Conservation (phyloP, 2,329 filamentous ascomycete genomes). For the Colletotrichum graminicola region DNA sequence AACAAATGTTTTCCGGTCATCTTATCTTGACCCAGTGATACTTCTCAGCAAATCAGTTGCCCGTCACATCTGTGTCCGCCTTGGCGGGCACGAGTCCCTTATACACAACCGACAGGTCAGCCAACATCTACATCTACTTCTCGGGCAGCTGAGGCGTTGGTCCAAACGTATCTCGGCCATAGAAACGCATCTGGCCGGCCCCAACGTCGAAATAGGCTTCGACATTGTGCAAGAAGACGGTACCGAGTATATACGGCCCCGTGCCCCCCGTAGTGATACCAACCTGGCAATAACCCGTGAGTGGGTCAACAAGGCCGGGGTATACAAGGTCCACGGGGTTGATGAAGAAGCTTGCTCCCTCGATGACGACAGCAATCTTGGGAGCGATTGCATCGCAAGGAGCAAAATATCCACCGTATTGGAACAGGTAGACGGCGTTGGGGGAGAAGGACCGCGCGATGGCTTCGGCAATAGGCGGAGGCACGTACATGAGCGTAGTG, state of each 20-base stretch:
- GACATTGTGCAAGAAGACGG: conserved; percentile 64
- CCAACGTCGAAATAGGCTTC: conserved; percentile 63
- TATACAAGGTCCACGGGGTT: conserved; percentile 63
- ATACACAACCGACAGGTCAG: not conserved
- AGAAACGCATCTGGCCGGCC: conserved; percentile 60
- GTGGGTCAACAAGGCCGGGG: conserved; percentile 56
- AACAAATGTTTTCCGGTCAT: conserved; percentile 13
- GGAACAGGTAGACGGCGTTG: conserved; percentile 59
- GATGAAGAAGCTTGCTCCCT: conserved; percentile 58
- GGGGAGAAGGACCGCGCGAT: conserved; percentile 62
- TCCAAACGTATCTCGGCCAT: conserved; percentile 44
- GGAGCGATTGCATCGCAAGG: conserved; percentile 62
- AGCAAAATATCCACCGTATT: conserved; percentile 63
- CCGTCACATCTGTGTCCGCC: not conserved
- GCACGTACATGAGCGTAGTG: conserved; percentile 64
- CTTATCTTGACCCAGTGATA: not conserved
- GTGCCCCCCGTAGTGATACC: conserved; percentile 58
- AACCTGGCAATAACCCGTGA: conserved; percentile 62
- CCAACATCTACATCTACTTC: not conserved
- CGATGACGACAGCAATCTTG: conserved; percentile 59
- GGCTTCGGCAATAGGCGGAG: conserved; percentile 62
- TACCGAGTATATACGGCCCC: conserved; percentile 63
- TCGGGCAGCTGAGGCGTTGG: conserved; percentile 33
- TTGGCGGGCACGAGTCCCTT: not conserved
- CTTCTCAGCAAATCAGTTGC: conserved; percentile 12